Evolutionary conservation across 1,284 basidiomycete genomes (phyloP), one percentile per base, ranked within the genome.

Genomic region (Coniferiporia sulphurascens): DNA sequence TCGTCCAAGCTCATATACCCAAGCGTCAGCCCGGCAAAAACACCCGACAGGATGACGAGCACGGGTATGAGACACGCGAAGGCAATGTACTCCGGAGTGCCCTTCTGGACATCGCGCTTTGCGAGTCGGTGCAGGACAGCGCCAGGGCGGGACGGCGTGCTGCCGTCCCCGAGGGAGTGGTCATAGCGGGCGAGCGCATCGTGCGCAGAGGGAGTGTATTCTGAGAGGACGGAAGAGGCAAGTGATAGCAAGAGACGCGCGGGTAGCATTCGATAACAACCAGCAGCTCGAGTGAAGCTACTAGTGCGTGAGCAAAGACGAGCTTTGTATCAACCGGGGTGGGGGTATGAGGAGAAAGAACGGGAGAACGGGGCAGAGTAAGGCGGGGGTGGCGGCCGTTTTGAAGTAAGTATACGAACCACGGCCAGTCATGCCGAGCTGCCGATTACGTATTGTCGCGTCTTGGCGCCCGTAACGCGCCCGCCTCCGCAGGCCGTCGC

Each of bases 1-100:
- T 91, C 90, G 73, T 95, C 94, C 67, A 96, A 80, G 67, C 89
- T 92, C 91, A 96, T 95, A 72, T 95, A 95, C 9, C 93, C 94
- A 54, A 91, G 76, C 61, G 91, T 92, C 65, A 93, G 76, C 71
- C 85, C 87, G 67, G 87, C 86, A 77, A 89, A 84, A 7, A 83
- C 68, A 59, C 83, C 83, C 12, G 78, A 80, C 44, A 83, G 65
- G 7, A 77, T 62, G 46, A 84, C 82, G 41, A 84, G 76, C 22
- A 84, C 67, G 22, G 82, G 82, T 38, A 84, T 81, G 65, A 76
- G 61, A 34, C 57, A 56, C 19, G 61, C 58, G 35, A 62, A 56
- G 22, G 34, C 48, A 21, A 58, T 45, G 50, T 58, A 58, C 34
- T 58, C 34, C 7, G 36, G 41, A 4, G 12, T 32, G n/a, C 38